Base-by-base conservation (phyloP, 306 rosid species). In the Sphenostylis stenocarpa region DNA sequence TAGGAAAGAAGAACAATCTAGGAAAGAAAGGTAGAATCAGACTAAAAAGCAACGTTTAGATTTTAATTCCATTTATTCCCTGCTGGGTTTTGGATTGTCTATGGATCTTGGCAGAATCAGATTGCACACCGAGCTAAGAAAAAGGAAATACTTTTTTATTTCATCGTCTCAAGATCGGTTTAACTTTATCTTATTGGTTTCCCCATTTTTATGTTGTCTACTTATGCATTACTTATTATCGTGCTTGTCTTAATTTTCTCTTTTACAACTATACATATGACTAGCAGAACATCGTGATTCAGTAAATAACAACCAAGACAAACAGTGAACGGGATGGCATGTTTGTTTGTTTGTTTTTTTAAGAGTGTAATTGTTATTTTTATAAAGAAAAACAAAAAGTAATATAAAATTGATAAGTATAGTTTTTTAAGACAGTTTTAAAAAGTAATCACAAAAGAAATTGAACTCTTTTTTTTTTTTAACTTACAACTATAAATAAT, bases 21-120 rank as follows among this genome's bases (percentile, higher is more conserved):
- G 68, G 58, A 78, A 91, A 85, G 91, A 80, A 92, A 88, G 87
- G 97, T 82, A 85, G 88, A 66, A 85, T 79, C 71, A 65, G 72
- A 80, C 75, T 19, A 67, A 82, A 75, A 90, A 88, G 38, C 75
- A 83, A 64, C 5, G 0, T 80, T 49, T 48, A n/a, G 1, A 49
- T 72, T 65, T 51, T 16, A 49, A 44, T 73, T 76, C 65, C 15
- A 58, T 47, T 17, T 56, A 53, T 80, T 49, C 26, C 36, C 44
- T 53, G 5, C 15, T n/a, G 34, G n/a, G 43, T 49, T 78, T 49
- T 20, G 44, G 71, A 36, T 67, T 61, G 52, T 31, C 76, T 19
- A 24, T 57, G 56, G 4, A 80, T 52, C 70, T 17, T 28, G 36
- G 15, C 47, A 66, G 73, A 77, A 55, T 52, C 66, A 66, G 28